Evolutionary conservation across 306 rosid genomes (phyloP).

Genomic region (Pterocarpus macrocarpus): DNA sequence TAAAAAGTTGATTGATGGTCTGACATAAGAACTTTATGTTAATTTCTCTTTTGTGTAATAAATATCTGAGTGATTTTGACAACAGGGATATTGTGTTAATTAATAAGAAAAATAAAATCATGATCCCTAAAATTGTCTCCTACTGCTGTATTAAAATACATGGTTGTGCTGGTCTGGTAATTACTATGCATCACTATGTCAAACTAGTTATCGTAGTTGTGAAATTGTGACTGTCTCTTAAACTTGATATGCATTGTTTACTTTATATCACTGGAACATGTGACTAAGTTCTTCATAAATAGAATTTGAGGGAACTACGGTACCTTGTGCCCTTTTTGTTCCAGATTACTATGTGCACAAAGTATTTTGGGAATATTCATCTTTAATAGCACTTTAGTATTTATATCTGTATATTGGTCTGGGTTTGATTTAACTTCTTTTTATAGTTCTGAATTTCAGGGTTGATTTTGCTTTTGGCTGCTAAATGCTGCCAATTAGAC

Average conservation of each 20-base stretch:
- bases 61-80: neutral
- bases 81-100: neutral
- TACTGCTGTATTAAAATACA: constrained; percentile 14
- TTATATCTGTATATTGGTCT: constrained; percentile 11
- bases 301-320: neutral
- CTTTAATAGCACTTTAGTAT: neutral
- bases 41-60: neutral
- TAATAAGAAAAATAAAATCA: constrained; percentile 8
- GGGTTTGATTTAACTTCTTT: neutral
- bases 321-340: constrained; percentile 8
- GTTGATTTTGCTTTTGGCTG: constrained; percentile 17
- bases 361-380: neutral
- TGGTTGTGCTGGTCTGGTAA: constrained; percentile 15
- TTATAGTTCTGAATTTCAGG: constrained; percentile 9
- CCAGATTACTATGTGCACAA: neutral
- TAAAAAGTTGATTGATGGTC: constrained; percentile 42
- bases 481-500: constrained; percentile 17
- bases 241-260: neutral
- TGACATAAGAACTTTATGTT: constrained; percentile 27
- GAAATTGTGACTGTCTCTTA: constrained; percentile 12
- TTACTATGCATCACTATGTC: constrained; percentile 11
- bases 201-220: constrained; percentile 1
- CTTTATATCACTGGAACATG: neutral
- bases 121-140: constrained; percentile 4
- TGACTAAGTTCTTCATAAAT: neutral